phyloP scores from a whole-genome alignment of 2,329 filamentous ascomycete genomes.

The Chaetomiaceae sp. region DNA sequence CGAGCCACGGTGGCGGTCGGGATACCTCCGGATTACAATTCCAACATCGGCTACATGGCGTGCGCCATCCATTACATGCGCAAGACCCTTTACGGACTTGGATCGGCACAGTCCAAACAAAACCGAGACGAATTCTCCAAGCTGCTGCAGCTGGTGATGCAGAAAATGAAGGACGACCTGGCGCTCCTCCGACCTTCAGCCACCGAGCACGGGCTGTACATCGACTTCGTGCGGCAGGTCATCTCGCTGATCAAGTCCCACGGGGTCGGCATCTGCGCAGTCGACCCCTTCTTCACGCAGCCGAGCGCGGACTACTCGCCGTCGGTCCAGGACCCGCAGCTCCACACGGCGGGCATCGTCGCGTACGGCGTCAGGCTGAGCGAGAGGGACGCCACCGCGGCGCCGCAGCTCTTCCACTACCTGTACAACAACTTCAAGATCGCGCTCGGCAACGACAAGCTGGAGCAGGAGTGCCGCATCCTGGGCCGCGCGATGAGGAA shows the following conservation, averaged over 20 bases:
- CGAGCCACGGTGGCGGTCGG: slow-evolving; percentile 35
- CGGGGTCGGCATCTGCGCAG: slow-evolving; percentile 47
- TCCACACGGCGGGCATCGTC: slow-evolving; percentile 51
- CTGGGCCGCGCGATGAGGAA: slow-evolving; percentile 46
- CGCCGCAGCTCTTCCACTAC: slow-evolving; percentile 51
- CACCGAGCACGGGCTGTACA: slow-evolving; percentile 42
- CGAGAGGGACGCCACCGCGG: slow-evolving; percentile 46
- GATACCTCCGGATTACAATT: slow-evolving; percentile 42
- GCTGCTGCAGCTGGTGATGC: slow-evolving; percentile 45
- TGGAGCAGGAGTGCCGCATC: slow-evolving; percentile 43
- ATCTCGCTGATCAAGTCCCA: slow-evolving; percentile 52
- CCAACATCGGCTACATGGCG: slow-evolving; percentile 46
- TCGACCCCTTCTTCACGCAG: slow-evolving; percentile 54
- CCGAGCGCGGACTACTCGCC: slow-evolving; percentile 53
- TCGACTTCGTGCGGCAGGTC: slow-evolving; percentile 48
- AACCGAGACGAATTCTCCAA: slow-evolving; percentile 40
- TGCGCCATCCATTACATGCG: slow-evolving; percentile 49
- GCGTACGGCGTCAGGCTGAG: slow-evolving; percentile 51
- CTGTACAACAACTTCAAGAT: slow-evolving; percentile 54
- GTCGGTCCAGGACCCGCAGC: slow-evolving; percentile 49
- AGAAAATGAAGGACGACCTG: slow-evolving; percentile 50
- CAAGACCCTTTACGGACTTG: slow-evolving; percentile 39
- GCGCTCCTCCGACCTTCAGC: slow-evolving; percentile 29
- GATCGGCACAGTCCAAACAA: slow-evolving; percentile 32
- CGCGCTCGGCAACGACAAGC: slow-evolving; percentile 44